A percentile compares a stretch with the other conserved stretches of the same genome.
phyloP scores from a whole-genome alignment of 306 rosid species.

The Cucumis hystrix region DNA sequence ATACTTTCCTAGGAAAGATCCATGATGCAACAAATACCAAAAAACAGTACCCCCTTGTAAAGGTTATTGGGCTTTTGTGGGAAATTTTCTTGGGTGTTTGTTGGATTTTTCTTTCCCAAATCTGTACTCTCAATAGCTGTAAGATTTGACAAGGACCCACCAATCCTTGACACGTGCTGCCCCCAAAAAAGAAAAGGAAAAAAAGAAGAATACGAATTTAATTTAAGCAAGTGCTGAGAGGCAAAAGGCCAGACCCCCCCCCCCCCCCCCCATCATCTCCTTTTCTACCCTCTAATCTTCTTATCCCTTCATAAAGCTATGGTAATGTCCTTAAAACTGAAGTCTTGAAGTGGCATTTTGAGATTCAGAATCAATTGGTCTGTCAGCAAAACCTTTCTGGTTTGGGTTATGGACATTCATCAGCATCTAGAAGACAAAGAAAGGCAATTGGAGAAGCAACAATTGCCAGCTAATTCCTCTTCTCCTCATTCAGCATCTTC shows the following conservation, averaged over 20 bases:
- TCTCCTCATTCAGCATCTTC: conserved; percentile 47
- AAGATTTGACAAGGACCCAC: conserved; percentile 22
- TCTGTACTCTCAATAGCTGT: conserved; percentile 26
- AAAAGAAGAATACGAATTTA: background rate
- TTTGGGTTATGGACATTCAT: conserved; percentile 38
- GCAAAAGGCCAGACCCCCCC: background rate
- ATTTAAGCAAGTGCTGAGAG: background rate
- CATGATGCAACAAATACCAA: conserved; percentile 14
- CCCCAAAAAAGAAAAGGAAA: background rate
- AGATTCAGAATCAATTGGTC: conserved; percentile 16
- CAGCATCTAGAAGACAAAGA: conserved; percentile 14
- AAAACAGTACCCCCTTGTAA: conserved; percentile 23
- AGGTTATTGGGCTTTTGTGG: conserved; percentile 30
- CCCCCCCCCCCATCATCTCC: background rate
- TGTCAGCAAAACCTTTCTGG: conserved; percentile 12
- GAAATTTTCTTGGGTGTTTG: conserved; percentile 39
- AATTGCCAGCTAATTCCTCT: conserved; percentile 21
- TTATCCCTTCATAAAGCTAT: conserved; percentile 12
- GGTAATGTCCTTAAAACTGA: conserved; percentile 23
- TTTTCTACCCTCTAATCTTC: conserved; percentile 28
- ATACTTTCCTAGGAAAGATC: background rate
- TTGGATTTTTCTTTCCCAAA: conserved; percentile 32
- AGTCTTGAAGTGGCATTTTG: conserved; percentile 18
- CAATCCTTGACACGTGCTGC: conserved; percentile 5
- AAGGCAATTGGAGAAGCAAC: conserved; percentile 14